These are phyloP conservation scores for Penicillium turbatum DNA, from an alignment of 495 filamentous ascomycete species.

Conservation along the genomic window DNA sequence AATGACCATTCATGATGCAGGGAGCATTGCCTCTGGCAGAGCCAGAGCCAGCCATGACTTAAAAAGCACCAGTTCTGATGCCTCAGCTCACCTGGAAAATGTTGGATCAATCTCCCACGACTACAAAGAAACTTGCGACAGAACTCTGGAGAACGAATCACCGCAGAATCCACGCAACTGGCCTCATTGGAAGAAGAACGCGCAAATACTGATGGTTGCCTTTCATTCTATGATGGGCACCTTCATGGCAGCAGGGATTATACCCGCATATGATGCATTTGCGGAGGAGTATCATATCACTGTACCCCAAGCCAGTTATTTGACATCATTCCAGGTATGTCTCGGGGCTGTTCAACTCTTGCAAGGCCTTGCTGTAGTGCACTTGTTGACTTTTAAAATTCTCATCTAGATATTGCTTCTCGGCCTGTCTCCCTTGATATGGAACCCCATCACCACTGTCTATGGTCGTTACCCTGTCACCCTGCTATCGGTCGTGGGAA, in stretches of 20 bases:
- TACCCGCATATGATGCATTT: slow-evolving; percentile 28
- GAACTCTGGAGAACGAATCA: not conserved
- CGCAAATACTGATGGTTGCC: slow-evolving; percentile 34
- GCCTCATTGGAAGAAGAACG: slow-evolving; percentile 31
- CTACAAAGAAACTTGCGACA: not conserved
- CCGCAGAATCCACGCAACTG: slow-evolving; percentile 26
- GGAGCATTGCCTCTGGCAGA: not conserved
- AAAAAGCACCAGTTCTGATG: slow-evolving; percentile 8
- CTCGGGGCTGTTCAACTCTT: not conserved
- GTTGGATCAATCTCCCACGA: not conserved
- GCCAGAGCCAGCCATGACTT: not conserved
- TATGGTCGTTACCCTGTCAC: slow-evolving; percentile 32
- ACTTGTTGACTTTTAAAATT: not conserved
- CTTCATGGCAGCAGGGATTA: slow-evolving; percentile 36
- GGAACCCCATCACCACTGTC: slow-evolving; percentile 29
- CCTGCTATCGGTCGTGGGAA: slow-evolving; percentile 28
- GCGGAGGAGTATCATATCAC: slow-evolving; percentile 25
- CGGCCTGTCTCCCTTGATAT: slow-evolving; percentile 27
- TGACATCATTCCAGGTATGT: not conserved
- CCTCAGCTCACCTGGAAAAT: slow-evolving; percentile 19
- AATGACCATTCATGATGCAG: not conserved
- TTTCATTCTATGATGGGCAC: slow-evolving; percentile 34
- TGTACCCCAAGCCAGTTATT: slow-evolving; percentile 30
- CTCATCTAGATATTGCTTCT: slow-evolving; percentile 27
- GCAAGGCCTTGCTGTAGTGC: not conserved